Evolutionary conservation across 2,329 filamentous ascomycete genomes (phyloP), one percentile per base, ranked within the genome.

Genomic region (Sphaerulina vaccinii): DNA sequence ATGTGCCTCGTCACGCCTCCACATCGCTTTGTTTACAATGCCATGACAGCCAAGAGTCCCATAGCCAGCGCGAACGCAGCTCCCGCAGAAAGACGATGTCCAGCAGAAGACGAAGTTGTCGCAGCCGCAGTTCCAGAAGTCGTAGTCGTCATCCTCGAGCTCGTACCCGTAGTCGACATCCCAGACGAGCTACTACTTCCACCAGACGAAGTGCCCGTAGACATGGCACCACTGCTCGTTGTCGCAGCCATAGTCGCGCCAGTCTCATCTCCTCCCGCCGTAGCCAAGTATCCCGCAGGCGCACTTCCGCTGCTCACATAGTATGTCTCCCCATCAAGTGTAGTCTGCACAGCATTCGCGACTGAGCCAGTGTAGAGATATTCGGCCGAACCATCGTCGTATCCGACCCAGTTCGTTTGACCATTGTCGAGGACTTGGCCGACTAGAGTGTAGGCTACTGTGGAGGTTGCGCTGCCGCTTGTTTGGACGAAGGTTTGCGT

Each of bases 361-460:
- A 44, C 51, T 3, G 44, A 49, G 19, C 29, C 40, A n/a, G 50
- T 36, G 10, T 50, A 36, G n/a, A 56, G 33, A 19, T 56, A 56
- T 33, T 49, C 21, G n/a, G 49, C 53, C 5, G 68, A 57, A 32
- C 68, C 69, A 29, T 69, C 65, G 21, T 61, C 58, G 46, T 70
- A 65, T 1, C 60, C 56, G 19, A 68, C 67, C 35, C 68, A 65
- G 27, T 71, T 67, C 22, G 79, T 65, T 8, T 67, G 60, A 23
- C 78, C 78, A 56, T 82, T 72, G 41, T 78, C 68, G 50, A 82
- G 70, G 13, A 87, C 73, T 56, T 79, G 73, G 16, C 49, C 54
- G 38, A 50, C 44, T 18, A 56, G 41, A 13, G 54, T 44, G 45
- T 44, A 39, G 13, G 32, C 38, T n/a, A 51, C 46, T 7, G 53